Evolutionary conservation across 805 yeast genomes (phyloP), one percentile per base, ranked within the genome.

Genomic region (Ogataea pignaliae): DNA sequence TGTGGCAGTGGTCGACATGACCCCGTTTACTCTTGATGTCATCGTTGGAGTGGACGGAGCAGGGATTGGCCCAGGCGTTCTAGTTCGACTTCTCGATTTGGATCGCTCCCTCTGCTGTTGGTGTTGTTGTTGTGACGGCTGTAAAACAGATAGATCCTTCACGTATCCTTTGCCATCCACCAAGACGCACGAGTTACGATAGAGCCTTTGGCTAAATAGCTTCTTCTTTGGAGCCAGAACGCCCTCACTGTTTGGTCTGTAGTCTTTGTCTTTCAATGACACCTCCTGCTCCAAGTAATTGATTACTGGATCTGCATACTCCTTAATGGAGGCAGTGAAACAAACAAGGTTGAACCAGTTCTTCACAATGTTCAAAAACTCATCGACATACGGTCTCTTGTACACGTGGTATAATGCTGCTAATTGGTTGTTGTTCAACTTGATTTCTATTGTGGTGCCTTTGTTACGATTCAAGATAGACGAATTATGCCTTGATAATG

Each of bases 231-330:
- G 37, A 35, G 42, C 21, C 14, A 37, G 30, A 21, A 21, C 26
- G 26, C 26, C 26, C 4, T 21, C 26, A 21, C 7, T 21, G 26
- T 21, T 21, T 21, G 26, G 7, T 8, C 17, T 30, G 40, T 50
- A 51, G 14, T 64, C 52, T 28, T 52, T 51, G 43, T 60, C 61
- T 36, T 54, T 59, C 12, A 55, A 66, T 55, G 55, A 37, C 21
- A 58, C 67, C 43, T 83, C 87, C 55, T 75, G 72, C 61, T 91
- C 98, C 16, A 91, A 70, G 81, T 90, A 87, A 64, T 91, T 91
- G 41, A 93, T 87, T 40, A 93, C 95, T 0, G 99, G 98, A 58
- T 93, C 99, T 0, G 99, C 98, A 58, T 93, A 93, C 60, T 88
- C 96, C 62, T 82, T 79, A 48, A 93, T 90, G 34, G 95, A 85